These are phyloP conservation scores for Babesia microti DNA, from an alignment of 169 alveolate genomes.

Conservation along the genomic window DNA sequence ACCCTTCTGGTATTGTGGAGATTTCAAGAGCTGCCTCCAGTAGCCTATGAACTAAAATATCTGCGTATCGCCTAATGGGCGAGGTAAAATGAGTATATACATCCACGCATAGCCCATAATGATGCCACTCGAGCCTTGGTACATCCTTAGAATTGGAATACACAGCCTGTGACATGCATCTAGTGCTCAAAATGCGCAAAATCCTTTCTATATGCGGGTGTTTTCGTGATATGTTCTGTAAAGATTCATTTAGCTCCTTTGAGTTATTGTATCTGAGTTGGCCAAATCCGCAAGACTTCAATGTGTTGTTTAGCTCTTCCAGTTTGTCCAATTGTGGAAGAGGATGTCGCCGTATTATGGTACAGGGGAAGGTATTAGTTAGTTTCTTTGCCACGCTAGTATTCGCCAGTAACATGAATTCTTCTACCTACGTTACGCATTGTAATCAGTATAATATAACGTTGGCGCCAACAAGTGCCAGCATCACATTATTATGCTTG, in stretches of 20 bases:
- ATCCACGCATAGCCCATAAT: conserved; percentile 96
- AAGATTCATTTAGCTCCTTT: conserved; percentile 74
- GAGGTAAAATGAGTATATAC: conserved; percentile 98
- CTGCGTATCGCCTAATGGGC: conserved; percentile 98
- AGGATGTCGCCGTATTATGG: conserved; percentile 89
- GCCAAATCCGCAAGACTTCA: conserved; percentile 63
- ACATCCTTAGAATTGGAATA: conserved; percentile 27
- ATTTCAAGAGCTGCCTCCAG: conserved; percentile 58
- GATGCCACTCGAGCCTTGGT: conserved; percentile 36
- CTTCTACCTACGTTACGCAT: conserved; percentile 91
- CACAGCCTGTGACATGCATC: conserved; percentile 85
- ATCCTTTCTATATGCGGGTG: conserved; percentile 77
- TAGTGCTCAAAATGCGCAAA: conserved; percentile 79
- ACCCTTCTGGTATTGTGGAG: too few relatives aligned
- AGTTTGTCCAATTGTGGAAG: conserved; percentile 85
- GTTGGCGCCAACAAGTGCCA: too few relatives aligned
- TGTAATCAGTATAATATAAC: too few relatives aligned
- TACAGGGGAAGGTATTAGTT: conserved; percentile 74
- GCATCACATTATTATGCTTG: too few relatives aligned
- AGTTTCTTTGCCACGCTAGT: conserved; percentile 88
- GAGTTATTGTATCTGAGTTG: conserved; percentile 72
- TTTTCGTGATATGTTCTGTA: conserved; percentile 67
- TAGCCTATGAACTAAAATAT: conserved; percentile 89
- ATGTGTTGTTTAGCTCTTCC: conserved; percentile 71
- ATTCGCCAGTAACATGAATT: conserved; percentile 97